Evolutionary conservation across 345 rosid genomes (phyloP).

Genomic region (Barbarea vulgaris): DNA sequence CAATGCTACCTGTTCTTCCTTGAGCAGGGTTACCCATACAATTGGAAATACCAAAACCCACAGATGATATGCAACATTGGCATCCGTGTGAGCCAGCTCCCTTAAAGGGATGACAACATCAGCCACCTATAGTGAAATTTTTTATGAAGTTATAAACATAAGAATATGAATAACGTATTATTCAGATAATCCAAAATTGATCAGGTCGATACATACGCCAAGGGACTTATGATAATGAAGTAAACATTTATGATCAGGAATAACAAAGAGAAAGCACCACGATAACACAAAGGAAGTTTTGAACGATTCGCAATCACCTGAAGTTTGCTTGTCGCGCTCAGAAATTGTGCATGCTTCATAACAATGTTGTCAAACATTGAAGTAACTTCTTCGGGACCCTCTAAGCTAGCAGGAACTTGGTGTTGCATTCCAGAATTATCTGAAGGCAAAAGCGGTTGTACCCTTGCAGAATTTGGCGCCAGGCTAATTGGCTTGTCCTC

Average conservation of each 20-base stretch:
- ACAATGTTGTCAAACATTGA: conserved; percentile 79
- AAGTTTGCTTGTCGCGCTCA: conserved; percentile 82
- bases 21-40: conserved; percentile 91
- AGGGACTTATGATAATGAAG: neutral
- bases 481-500: conserved; percentile 88
- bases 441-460: conserved; percentile 62
- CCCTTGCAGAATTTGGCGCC: conserved; percentile 96
- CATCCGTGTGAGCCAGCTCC: conserved; percentile 93
- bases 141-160: neutral
- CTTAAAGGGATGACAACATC: conserved; percentile 90
- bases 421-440: conserved; percentile 67
- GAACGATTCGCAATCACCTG: conserved; percentile 56
- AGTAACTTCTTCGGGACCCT: conserved; percentile 71
- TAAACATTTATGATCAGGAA: conserved; percentile 20
- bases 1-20: conserved; percentile 82
- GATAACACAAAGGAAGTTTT: conserved; percentile 3
- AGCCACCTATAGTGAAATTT: conserved; percentile 58
- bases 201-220: conserved; percentile 10
- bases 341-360: conserved; percentile 86
- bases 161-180: neutral
- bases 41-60: conserved; percentile 99
- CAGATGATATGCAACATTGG: conserved; percentile 94
- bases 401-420: conserved; percentile 59
- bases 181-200: conserved; percentile 9
- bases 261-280: conserved; percentile 19